Evolutionary conservation across 306 rosid genomes (phyloP).

Genomic region (Cicer bijugum): DNA sequence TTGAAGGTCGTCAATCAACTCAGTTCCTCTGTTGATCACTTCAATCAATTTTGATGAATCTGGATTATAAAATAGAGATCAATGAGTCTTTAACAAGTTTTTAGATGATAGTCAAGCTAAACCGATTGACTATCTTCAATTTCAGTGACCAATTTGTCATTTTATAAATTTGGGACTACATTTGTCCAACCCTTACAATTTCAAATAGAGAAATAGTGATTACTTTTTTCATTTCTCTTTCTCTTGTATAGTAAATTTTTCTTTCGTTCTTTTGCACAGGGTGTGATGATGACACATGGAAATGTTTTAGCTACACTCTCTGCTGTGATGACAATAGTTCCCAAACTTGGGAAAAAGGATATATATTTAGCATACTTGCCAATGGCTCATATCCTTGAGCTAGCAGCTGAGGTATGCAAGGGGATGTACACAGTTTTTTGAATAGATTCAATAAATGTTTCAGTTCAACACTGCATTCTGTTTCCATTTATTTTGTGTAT

Average conservation of each 20-base stretch:
- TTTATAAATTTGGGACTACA: not conserved
- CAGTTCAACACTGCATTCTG: constrained; percentile 29
- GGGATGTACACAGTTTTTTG: constrained; percentile 36
- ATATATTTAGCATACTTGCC: constrained; percentile 88
- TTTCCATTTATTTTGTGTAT: constrained; percentile 19
- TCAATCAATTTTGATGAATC: not conserved
- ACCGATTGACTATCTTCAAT: not conserved
- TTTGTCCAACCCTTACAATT: not conserved
- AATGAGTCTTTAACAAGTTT: not conserved
- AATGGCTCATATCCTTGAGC: constrained; percentile 97
- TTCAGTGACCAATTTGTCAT: not conserved
- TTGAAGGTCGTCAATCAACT: not conserved
- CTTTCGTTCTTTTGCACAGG: constrained; percentile 57
- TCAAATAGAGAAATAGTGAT: not conserved
- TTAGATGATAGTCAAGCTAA: not conserved
- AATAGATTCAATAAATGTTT: constrained; percentile 41
- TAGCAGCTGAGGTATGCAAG: constrained; percentile 86
- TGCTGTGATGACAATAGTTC: constrained; percentile 90
- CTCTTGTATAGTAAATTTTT: not conserved
- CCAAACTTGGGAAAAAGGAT: constrained; percentile 75
- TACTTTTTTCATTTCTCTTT: not conserved
- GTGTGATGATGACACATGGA: constrained; percentile 98
- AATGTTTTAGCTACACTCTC: constrained; percentile 87
- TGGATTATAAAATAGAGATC: not conserved
- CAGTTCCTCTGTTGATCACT: not conserved